Evolutionary conservation across 768 basidiomycete genomes (phyloP), one percentile per base, ranked within the genome.

Genomic region (Hemileccinum impolitum): DNA sequence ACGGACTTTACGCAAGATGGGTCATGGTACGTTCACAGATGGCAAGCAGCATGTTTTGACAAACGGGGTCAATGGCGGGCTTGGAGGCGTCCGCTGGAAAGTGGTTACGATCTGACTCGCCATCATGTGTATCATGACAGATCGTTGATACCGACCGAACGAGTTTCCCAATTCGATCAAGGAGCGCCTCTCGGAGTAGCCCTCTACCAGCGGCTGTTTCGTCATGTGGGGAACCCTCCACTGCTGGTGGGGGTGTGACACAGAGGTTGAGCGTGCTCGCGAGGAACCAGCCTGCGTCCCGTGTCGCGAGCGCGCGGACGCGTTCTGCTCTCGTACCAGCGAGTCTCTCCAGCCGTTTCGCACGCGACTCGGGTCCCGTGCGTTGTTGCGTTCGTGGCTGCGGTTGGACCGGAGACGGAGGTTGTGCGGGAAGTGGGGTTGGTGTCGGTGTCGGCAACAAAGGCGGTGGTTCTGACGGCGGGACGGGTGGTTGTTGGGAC

Each of bases 221-320:
- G 15, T 23, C 6, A 19, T 25, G 34, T 8, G 21, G 13, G 12
- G 35, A 12, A 25, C n/a, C 13, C 37, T 25, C 13, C 4, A 23
- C 38, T 21, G 30, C 14, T 31, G 36, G 28, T n/a, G 13, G 17
- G 18, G 45, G 40, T 12, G 55, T 23, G 25, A 64, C 39, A 25
- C 63, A 65, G 14, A 63, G 45, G 18, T 51, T 47, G 53, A 68
- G 66, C 17, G 54, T 50, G 36, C 54, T 60, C 9, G 54, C 57
- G 41, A 68, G 62, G 30, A 62, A 57, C 66, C 65, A 66, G 0
- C 56, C 55, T 3, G 64, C 51, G 25, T 68, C 66, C 26, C 57
- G 52, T 25, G 45, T 61, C 10, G 52, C 56, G n/a, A 66, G 61
- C n/a, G 45, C 53, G 7, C 52, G 52, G 15, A 68, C 49, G 21